Conservation (phyloP, 2,329 filamentous ascomycete species). For the Fusarium agapanthi region DNA sequence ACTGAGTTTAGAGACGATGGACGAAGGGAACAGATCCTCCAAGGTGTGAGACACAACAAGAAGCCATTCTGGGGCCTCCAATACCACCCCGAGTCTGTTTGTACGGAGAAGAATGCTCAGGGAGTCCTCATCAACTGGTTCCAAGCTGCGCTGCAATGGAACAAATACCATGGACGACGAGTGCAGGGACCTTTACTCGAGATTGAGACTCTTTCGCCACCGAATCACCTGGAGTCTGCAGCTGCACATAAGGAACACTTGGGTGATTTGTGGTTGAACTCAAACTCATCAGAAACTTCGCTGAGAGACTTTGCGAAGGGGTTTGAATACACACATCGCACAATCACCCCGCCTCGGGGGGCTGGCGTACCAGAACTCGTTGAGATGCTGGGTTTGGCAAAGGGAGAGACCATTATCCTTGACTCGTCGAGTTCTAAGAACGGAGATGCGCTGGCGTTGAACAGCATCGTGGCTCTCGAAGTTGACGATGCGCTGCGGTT, state of each 20-base stretch:
- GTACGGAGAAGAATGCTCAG: slow-evolving; percentile 74
- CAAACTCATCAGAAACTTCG: not conserved
- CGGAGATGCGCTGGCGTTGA: slow-evolving; percentile 58
- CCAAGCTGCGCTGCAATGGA: slow-evolving; percentile 69
- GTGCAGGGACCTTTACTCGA: slow-evolving; percentile 20
- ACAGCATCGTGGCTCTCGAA: slow-evolving; percentile 77
- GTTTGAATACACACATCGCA: slow-evolving; percentile 50
- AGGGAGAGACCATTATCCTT: slow-evolving; percentile 62
- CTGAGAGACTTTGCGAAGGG: slow-evolving; percentile 25
- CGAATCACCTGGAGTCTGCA: slow-evolving; percentile 37
- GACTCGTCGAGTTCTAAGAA: slow-evolving; percentile 67
- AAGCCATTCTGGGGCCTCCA: slow-evolving; percentile 89
- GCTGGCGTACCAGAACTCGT: slow-evolving; percentile 64
- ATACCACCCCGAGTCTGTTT: slow-evolving; percentile 90
- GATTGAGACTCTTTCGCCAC: slow-evolving; percentile 39
- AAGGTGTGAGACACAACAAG: slow-evolving; percentile 74
- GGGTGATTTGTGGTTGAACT: slow-evolving; percentile 20
- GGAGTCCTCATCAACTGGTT: slow-evolving; percentile 81
- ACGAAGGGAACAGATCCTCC: slow-evolving; percentile 67
- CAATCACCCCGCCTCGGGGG: slow-evolving; percentile 55
- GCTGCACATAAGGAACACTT: slow-evolving; percentile 20
- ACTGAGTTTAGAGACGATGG: slow-evolving; percentile 53
- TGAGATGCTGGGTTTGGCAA: slow-evolving; percentile 55
- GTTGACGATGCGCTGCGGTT: slow-evolving; percentile 64
- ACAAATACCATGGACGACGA: slow-evolving; percentile 45